These are phyloP conservation scores for Calycina herbarum DNA, from an alignment of 2,329 filamentous ascomycete genomes.

Conservation along the genomic window DNA sequence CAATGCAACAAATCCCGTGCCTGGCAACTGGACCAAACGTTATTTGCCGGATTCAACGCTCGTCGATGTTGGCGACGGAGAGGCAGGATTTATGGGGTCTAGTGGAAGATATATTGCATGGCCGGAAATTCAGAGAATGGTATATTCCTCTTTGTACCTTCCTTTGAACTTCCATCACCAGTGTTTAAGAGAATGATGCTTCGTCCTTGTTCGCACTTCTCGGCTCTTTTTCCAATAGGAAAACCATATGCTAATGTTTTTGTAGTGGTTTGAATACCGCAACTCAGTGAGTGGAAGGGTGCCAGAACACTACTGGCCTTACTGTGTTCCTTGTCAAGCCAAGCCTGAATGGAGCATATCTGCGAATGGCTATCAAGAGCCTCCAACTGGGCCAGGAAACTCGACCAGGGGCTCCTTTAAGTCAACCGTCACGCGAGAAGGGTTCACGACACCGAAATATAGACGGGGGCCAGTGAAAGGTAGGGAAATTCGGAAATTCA, in stretches of 20 bases:
- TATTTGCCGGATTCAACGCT: conserved; percentile 1
- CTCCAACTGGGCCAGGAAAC: not conserved
- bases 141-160: too few relatives aligned
- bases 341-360: conserved; percentile 8
- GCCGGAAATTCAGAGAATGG: conserved; percentile 10
- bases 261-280: conserved; percentile 6
- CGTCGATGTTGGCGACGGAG: not conserved
- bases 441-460: too few relatives aligned
- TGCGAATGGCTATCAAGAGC: conserved; percentile 9
- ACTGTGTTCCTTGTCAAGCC: conserved; percentile 5
- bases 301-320: conserved; percentile 9
- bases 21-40: not conserved
- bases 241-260: too few relatives aligned
- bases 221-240: too few relatives aligned
- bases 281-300: conserved; percentile 8
- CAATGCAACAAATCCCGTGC: not conserved
- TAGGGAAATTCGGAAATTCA: too few relatives aligned
- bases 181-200: too few relatives aligned
- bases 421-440: too few relatives aligned
- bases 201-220: too few relatives aligned
- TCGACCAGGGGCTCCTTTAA: too few relatives aligned
- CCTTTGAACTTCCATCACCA: too few relatives aligned
- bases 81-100: not conserved
- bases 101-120: conserved; percentile 1
- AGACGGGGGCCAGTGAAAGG: too few relatives aligned